These are phyloP conservation scores for Hypoxylon sp. DNA, from an alignment of 2,329 filamentous ascomycete species.

Conservation along the genomic window DNA sequence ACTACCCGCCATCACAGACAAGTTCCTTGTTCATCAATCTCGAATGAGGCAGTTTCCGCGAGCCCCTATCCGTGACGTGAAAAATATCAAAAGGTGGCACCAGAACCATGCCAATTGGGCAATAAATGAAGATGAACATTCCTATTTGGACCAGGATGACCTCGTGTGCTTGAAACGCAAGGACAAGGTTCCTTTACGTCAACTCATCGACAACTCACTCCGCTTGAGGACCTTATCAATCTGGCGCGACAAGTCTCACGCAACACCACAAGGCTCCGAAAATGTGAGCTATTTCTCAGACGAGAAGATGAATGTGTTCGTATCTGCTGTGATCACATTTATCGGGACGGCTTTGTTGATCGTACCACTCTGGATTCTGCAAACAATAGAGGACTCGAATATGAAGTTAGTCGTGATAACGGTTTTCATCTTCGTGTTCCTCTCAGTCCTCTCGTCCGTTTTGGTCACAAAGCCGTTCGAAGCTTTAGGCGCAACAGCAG, in stretches of 20 bases:
- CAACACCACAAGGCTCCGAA: slow-evolving; percentile 11
- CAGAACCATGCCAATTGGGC: slow-evolving; percentile 33
- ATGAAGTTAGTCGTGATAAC: slow-evolving; percentile 55
- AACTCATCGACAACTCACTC: slow-evolving; percentile 36
- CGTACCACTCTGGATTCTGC: slow-evolving; percentile 55
- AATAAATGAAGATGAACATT: slow-evolving; percentile 36
- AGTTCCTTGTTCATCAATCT: slow-evolving; percentile 49
- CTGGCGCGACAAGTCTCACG: slow-evolving; percentile 31
- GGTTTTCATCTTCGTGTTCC: slow-evolving; percentile 48
- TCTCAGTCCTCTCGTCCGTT: slow-evolving; percentile 40
- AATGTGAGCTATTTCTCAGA: slow-evolving; percentile 39
- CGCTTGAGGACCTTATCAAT: slow-evolving; percentile 31
- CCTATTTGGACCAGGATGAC: slow-evolving; percentile 46
- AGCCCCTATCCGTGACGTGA: slow-evolving; percentile 45
- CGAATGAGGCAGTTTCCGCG: slow-evolving; percentile 33
- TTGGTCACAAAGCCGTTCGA: slow-evolving; percentile 47
- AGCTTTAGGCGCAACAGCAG: slow-evolving; percentile 44
- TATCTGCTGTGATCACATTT: slow-evolving; percentile 44
- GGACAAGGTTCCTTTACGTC: slow-evolving; percentile 36
- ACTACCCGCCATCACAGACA: slow-evolving; percentile 6
- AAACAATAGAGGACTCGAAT: slow-evolving; percentile 31
- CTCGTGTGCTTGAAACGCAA: slow-evolving; percentile 41
- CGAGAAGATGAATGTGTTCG: slow-evolving; percentile 46
- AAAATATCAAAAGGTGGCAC: slow-evolving; percentile 50
- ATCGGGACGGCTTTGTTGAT: slow-evolving; percentile 54